These are phyloP conservation scores for Pseudogymnoascus sp. DNA, from an alignment of 2,329 filamentous ascomycete species.

Conservation along the genomic window DNA sequence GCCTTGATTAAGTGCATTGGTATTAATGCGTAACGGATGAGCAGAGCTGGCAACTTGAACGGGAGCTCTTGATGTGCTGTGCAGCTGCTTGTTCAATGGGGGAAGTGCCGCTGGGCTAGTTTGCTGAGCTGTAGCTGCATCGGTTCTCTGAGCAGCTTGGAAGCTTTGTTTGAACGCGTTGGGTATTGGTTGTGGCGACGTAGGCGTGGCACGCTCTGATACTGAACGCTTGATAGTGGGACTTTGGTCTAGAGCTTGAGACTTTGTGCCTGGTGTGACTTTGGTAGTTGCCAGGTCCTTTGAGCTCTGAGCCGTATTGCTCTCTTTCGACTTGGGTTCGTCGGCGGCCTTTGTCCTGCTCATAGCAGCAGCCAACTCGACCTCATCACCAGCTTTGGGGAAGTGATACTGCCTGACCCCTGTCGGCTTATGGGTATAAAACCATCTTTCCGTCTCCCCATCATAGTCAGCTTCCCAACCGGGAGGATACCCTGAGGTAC, in stretches of 20 bases:
- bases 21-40: not conserved
- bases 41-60: not conserved
- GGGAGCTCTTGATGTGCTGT: not conserved
- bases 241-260: not conserved
- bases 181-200: slow-evolving; percentile 3
- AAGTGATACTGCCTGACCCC: slow-evolving; percentile 13
- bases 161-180: not conserved
- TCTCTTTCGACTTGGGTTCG: not conserved
- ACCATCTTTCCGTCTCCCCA: slow-evolving; percentile 13
- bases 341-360: not conserved
- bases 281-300: not conserved
- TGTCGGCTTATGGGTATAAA: slow-evolving; percentile 13
- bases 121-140: not conserved
- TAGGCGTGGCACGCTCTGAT: not conserved
- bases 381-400: slow-evolving; percentile 14
- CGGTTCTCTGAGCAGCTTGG: not conserved
- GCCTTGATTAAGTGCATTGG: not conserved
- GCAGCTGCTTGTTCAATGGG: not conserved
- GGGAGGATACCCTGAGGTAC: slow-evolving; percentile 8
- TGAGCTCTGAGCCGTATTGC: not conserved
- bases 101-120: not conserved
- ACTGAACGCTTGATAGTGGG: not conserved
- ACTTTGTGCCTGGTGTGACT: not conserved
- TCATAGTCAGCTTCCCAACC: slow-evolving; percentile 15
- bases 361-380: not conserved